Percentiles rank a stretch among this genome's conserved stretches.
These are phyloP conservation scores for Mucor plumbeus DNA, from an alignment of 371 early-diverging fungal species.

Conservation along the genomic window DNA sequence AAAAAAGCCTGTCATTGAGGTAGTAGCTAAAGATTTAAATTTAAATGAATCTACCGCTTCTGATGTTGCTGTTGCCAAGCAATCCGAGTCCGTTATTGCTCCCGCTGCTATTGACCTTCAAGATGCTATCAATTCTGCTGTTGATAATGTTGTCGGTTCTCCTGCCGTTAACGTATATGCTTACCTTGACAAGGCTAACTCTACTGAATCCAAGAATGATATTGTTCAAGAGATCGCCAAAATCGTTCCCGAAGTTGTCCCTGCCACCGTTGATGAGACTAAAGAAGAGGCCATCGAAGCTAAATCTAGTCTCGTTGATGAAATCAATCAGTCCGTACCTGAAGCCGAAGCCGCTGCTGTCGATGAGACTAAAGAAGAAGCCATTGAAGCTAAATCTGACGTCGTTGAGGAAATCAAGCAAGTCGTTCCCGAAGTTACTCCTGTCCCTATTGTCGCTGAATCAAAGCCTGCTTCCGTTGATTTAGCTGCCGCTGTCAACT, in stretches of 20 bases:
- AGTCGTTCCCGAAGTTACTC: conserved; percentile 18
- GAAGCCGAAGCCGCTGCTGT: conserved; percentile 17
- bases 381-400: conserved; percentile 28
- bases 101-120: conserved; percentile 16
- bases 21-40: conserved; percentile 7
- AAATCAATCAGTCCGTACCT: conserved; percentile 19
- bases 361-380: conserved; percentile 31
- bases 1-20: conserved; percentile 13
- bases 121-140: conserved; percentile 21
- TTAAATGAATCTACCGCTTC: not conserved
- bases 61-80: not conserved
- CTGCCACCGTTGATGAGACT: not conserved
- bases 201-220: not conserved
- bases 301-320: conserved; percentile 11
- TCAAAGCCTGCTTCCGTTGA: conserved; percentile 4
- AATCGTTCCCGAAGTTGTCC: conserved; percentile 9
- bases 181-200: conserved; percentile 4
- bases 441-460: conserved; percentile 7
- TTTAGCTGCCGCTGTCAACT: conserved; percentile 6
- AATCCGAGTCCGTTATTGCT: conserved; percentile 6
- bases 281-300: conserved; percentile 3
- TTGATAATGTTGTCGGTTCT: conserved; percentile 24
- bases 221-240: conserved; percentile 3
- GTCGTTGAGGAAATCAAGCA: conserved; percentile 22
- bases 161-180: conserved; percentile 15